Conservation (phyloP, 78 protist species). For the Guillardia theta region DNA sequence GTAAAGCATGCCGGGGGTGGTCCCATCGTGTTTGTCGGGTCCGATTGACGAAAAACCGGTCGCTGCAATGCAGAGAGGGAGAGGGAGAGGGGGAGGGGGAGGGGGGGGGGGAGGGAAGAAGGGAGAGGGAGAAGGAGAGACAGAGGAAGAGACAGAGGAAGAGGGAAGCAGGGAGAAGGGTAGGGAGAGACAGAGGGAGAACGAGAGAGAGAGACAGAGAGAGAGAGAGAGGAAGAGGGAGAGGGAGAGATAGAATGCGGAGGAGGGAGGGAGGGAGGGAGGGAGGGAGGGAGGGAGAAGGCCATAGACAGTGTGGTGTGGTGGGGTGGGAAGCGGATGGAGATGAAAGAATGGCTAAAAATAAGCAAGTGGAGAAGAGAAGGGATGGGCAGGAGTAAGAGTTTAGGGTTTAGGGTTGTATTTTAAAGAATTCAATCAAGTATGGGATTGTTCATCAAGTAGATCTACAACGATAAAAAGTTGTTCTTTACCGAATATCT, state of each 20-base stretch:
- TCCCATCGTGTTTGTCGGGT: too few species aligned
- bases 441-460: too few species aligned
- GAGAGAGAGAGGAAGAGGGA: not conserved
- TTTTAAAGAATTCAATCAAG: too few species aligned
- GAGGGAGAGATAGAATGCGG: not conserved
- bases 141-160: not conserved
- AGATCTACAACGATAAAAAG: too few species aligned
- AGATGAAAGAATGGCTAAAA: not conserved
- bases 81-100: not conserved
- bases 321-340: not conserved
- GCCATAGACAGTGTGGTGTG: not conserved
- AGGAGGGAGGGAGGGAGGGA: conserved; percentile 9
- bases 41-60: not conserved
- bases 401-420: too few species aligned
- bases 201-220: not conserved
- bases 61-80: not conserved
- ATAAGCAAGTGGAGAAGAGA: not conserved
- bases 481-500: too few species aligned
- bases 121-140: not conserved
- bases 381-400: not conserved
- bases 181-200: not conserved
- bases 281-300: not conserved
- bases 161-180: not conserved
- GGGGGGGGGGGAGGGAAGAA: not conserved
- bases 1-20: too few species aligned